phyloP scores from a whole-genome alignment of 2,329 filamentous ascomycete species.

The Xylaria sp. region DNA sequence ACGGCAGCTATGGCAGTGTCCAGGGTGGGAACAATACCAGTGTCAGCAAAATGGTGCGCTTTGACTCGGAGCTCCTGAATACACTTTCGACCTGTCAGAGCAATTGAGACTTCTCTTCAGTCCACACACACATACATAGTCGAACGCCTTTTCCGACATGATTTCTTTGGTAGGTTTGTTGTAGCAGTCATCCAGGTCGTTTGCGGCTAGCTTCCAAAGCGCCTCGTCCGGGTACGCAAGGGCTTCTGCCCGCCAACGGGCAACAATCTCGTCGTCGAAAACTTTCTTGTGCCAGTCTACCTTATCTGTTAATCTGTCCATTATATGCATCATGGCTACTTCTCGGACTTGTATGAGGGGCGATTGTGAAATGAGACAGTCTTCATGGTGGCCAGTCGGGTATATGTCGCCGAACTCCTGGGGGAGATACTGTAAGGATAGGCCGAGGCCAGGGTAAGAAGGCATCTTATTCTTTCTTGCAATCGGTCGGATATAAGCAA shows the following conservation, averaged over 20 bases:
- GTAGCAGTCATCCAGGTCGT: not conserved
- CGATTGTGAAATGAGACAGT: not conserved
- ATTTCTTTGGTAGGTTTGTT: constrained; percentile 21
- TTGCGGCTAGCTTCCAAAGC: constrained; percentile 15
- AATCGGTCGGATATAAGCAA: not conserved
- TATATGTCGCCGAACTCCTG: not conserved
- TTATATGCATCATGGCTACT: constrained; percentile 31
- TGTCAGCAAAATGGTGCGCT: constrained; percentile 56
- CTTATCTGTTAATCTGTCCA: constrained; percentile 54
- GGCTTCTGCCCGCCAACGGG: constrained; percentile 51
- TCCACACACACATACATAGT: constrained; percentile 39
- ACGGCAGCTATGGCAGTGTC: constrained; percentile 55
- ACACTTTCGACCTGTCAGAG: constrained; percentile 40
- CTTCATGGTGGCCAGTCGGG: constrained; percentile 11
- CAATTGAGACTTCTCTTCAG: not conserved
- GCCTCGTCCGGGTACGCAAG: constrained; percentile 42
- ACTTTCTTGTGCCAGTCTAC: constrained; percentile 52
- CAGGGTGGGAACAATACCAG: constrained; percentile 56
- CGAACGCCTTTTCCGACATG: constrained; percentile 40
- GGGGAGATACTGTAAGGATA: not conserved
- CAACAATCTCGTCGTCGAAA: constrained; percentile 49
- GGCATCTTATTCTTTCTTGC: constrained; percentile 8
- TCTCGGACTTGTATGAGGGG: constrained; percentile 20
- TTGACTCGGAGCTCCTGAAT: constrained; percentile 63
- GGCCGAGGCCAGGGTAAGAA: constrained; percentile 19